These are phyloP conservation scores for Suillus alpinus DNA, from an alignment of 768 basidiomycete genomes.

Conservation along the genomic window DNA sequence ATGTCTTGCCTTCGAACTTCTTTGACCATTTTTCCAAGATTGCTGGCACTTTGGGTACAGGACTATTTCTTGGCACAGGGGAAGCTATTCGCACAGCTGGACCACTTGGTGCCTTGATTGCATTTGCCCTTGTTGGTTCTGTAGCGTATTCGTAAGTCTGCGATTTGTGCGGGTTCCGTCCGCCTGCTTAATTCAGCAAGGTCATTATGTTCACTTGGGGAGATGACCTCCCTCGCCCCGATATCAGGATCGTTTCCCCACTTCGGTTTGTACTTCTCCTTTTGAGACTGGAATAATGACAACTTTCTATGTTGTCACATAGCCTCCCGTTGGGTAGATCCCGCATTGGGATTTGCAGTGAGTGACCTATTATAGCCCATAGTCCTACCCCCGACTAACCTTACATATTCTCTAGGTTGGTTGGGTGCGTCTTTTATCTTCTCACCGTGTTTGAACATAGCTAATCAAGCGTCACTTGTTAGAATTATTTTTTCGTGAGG, in stretches of 20 bases:
- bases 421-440: slow-evolving; percentile 7
- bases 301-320: not conserved
- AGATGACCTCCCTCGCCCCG: slow-evolving; percentile 78
- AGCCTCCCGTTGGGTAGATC: slow-evolving; percentile 60
- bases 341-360: slow-evolving; percentile 57
- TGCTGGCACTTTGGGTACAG: slow-evolving; percentile 73
- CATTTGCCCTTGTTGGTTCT: slow-evolving; percentile 60
- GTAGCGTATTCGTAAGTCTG: slow-evolving; percentile 56
- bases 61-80: slow-evolving; percentile 74
- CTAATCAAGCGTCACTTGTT: slow-evolving; percentile 33
- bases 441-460: not conserved
- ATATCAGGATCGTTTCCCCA: slow-evolving; percentile 79
- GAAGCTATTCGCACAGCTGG: slow-evolving; percentile 56
- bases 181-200: slow-evolving; percentile 22
- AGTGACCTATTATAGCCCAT: slow-evolving; percentile 26
- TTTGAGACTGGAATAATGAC: not conserved
- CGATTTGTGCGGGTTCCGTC: slow-evolving; percentile 22
- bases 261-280: slow-evolving; percentile 42
- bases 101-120: slow-evolving; percentile 63
- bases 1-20: not conserved
- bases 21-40: slow-evolving; percentile 37
- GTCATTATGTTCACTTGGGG: slow-evolving; percentile 65
- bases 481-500: slow-evolving; percentile 55
- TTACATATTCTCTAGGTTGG: slow-evolving; percentile 4
- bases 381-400: not conserved